Evolutionary conservation across 129 eudicot genomes (phyloP), one percentile per base, ranked within the genome.

Genomic region (Rutidosis leptorrhynchoides): DNA sequence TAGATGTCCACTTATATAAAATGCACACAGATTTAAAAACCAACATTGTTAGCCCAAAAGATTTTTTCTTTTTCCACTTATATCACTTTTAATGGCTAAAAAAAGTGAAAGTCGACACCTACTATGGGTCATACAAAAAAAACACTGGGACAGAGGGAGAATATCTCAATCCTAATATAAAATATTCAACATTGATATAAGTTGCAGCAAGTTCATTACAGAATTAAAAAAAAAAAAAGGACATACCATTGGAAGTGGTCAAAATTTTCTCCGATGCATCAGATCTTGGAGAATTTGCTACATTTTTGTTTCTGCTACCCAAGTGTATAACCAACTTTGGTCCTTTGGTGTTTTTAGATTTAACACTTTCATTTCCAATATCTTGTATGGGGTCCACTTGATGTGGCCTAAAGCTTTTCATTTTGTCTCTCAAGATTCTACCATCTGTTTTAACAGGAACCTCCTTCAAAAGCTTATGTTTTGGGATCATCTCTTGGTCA

Each of bases 261-360:
- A 75, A 68, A 6, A 62, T 80, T 66, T 75, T 84, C 40, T 83
- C 93, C 45, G 67, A 87, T 58, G 83, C 84, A 81, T 86, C 97
- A 46, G 91, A 82, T 76, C 75, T 90, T 37, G 96, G 87, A 71
- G 95, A 83, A 73, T 66, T 68, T 45, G 74, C 64, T 19, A 74
- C 30, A 67, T 79, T 84, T 83, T 67, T 86, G 77, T 72, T 79
- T 74, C 97, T 81, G 15, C 75, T 80, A 62, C 96, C 93, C 67
- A 89, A 81, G 71, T 89, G 99, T 76, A 94, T 89, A 65, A 94
- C 99, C 76, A 94, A 78, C 85, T 94, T 92, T 25, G 87, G 81
- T 49, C 95, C 98, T 77, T 83, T 83, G 23, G 80, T 26, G 69
- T 71, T 74, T 72, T 84, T 84, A 9, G 83, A 70, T 65, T 74